Percentiles rank a stretch among this genome's conserved stretches.
Evolutionary conservation across 225 moss, liverwort and hornwort genomes (phyloP).

Genomic region (Neckera pumila): DNA sequence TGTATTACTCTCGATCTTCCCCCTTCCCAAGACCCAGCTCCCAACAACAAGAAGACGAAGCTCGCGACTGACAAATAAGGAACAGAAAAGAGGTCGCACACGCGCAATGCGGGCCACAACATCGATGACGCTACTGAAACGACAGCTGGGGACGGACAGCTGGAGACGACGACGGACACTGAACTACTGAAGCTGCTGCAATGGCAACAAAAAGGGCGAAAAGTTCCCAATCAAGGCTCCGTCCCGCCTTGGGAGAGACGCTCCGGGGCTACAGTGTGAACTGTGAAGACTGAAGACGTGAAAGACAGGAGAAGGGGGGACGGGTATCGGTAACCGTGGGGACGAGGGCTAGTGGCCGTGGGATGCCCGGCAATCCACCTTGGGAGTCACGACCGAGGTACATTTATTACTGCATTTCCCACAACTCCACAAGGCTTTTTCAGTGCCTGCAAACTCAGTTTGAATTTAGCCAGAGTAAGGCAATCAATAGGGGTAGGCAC

Average conservation of each 20-base stretch:
- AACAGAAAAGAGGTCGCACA: not conserved
- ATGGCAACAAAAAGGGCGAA: not conserved
- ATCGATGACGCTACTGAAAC: not conserved
- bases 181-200: not conserved
- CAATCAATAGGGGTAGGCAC: too few relatives aligned
- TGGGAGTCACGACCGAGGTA: not conserved
- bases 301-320: not conserved
- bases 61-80: not conserved
- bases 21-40: not conserved
- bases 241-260: not conserved
- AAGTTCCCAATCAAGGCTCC: not conserved
- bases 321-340: not conserved
- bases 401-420: not conserved
- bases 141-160: slow-evolving; percentile 1
- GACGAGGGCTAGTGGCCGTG: not conserved
- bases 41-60: slow-evolving; percentile 1
- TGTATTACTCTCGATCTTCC: not conserved
- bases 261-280: not conserved
- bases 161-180: not conserved
- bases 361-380: not conserved
- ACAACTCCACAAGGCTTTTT: not conserved
- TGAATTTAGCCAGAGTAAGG: not conserved
- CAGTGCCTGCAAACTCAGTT: not conserved
- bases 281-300: too few relatives aligned
- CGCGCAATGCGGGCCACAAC: not conserved